A percentile compares a stretch with the other conserved stretches of the same genome.
phyloP scores from a whole-genome alignment of 805 yeast species.

The Tetrapisispora taiwanensis region DNA sequence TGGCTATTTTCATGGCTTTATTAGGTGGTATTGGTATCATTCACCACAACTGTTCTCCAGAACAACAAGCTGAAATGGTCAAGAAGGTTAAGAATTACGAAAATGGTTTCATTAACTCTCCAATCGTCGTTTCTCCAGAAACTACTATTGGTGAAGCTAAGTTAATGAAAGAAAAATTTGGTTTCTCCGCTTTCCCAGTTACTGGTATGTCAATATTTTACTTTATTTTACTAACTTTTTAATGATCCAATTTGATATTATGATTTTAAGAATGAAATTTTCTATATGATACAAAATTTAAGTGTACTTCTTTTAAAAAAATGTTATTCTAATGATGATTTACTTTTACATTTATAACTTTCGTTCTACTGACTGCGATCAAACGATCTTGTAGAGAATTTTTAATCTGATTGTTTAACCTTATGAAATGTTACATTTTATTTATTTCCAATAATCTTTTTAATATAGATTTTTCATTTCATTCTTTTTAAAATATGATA shows the following conservation, averaged over 20 bases:
- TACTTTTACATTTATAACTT: slow-evolving; percentile 57
- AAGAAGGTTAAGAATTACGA: slow-evolving; percentile 92
- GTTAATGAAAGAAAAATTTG: slow-evolving; percentile 56
- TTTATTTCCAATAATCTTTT: too few species aligned
- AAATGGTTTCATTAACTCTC: slow-evolving; percentile 94
- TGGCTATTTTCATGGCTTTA: slow-evolving; percentile 98
- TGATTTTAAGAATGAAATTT: slow-evolving; percentile 14
- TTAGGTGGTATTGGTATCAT: slow-evolving; percentile 98
- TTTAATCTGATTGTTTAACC: slow-evolving; percentile 31
- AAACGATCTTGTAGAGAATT: slow-evolving; percentile 91
- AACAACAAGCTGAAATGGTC: slow-evolving; percentile 98
- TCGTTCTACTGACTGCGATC: slow-evolving; percentile 99
- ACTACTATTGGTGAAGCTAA: slow-evolving; percentile 75
- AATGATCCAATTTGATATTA: not conserved
- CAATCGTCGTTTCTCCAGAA: slow-evolving; percentile 71
- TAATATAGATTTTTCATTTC: too few species aligned
- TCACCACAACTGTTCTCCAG: slow-evolving; percentile 94
- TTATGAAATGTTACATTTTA: too few species aligned
- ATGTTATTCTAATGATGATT: slow-evolving; percentile 42
- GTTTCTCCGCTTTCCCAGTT: slow-evolving; percentile 97
- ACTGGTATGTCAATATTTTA: slow-evolving; percentile 70
- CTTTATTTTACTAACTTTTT: slow-evolving; percentile 3
- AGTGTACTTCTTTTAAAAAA: not conserved
- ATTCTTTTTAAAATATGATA: too few species aligned
- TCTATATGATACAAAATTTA: not conserved